phyloP scores from a whole-genome alignment of 306 rosid genomes.

The Lagenaria siceraria region DNA sequence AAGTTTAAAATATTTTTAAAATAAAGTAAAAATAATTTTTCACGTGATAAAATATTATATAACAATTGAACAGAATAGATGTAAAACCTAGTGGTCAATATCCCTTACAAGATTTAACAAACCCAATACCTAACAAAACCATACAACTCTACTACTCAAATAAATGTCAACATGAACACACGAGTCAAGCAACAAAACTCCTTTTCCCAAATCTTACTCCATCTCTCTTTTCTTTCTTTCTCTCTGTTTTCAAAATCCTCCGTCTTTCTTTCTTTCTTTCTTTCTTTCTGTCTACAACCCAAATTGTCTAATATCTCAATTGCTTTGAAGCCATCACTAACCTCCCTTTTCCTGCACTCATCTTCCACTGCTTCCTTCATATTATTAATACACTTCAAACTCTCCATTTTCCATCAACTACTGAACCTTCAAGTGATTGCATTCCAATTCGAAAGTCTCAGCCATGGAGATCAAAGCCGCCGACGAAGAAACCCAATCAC shows the following conservation, averaged over 20 bases:
- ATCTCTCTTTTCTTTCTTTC: not conserved
- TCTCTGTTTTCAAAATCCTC: not conserved
- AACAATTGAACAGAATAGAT: too few relatives aligned
- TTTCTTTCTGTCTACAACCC: not conserved
- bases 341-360: not conserved
- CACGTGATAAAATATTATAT: too few relatives aligned
- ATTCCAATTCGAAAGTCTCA: not conserved
- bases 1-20: too few relatives aligned
- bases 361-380: not conserved
- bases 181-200: not conserved
- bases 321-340: not conserved
- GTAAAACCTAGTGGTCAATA: too few relatives aligned
- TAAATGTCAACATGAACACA: not conserved
- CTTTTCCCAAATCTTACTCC: not conserved
- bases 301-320: not conserved
- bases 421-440: not conserved
- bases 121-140: not conserved
- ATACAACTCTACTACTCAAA: not conserved
- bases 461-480: slow-evolving; percentile 42
- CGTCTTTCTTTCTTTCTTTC: not conserved
- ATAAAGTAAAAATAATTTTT: too few relatives aligned
- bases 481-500: slow-evolving; percentile 3
- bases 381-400: not conserved
- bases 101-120: not conserved
- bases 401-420: not conserved